phyloP scores from a whole-genome alignment of 371 early-diverging fungal species.

The Mortierella sp. region DNA sequence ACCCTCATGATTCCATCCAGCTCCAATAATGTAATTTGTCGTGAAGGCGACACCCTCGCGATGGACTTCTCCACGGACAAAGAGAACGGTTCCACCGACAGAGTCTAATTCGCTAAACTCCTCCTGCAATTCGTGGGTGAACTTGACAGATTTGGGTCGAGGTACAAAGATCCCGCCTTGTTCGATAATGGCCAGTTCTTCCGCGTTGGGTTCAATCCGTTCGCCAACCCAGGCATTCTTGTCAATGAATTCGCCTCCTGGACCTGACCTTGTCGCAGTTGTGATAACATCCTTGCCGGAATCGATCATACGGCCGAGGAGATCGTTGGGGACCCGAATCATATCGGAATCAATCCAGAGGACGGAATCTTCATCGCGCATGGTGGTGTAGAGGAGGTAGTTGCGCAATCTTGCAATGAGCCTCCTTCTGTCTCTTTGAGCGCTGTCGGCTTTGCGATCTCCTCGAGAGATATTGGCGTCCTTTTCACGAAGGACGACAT shows the following conservation, averaged over 20 bases:
- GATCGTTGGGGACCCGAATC: slow-evolving; percentile 9
- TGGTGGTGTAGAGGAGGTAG: slow-evolving; percentile 16
- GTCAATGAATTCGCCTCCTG: neutral
- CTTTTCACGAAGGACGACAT: slow-evolving; percentile 23
- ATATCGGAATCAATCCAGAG: slow-evolving; percentile 24
- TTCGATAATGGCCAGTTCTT: slow-evolving; percentile 3
- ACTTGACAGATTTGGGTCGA: slow-evolving; percentile 11
- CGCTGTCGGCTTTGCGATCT: slow-evolving; percentile 10
- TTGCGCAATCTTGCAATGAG: slow-evolving; percentile 20
- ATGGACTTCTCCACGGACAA: slow-evolving; percentile 23
- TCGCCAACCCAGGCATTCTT: slow-evolving; percentile 21
- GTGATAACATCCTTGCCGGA: slow-evolving; percentile 20
- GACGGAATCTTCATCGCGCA: slow-evolving; percentile 14
- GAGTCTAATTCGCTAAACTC: slow-evolving; percentile 19
- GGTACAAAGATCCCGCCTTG: slow-evolving; percentile 13
- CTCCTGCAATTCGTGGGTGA: slow-evolving; percentile 10
- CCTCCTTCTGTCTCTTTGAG: slow-evolving; percentile 13
- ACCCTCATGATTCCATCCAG: slow-evolving; percentile 24
- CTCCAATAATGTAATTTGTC: slow-evolving; percentile 18
- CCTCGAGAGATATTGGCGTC: neutral
- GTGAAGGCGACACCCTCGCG: slow-evolving; percentile 26
- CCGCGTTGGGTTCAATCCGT: slow-evolving; percentile 7
- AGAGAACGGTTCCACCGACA: slow-evolving; percentile 19
- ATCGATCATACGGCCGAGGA: slow-evolving; percentile 17
- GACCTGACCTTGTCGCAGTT: slow-evolving; percentile 4